Percentiles rank a stretch among this genome's conserved stretches.
phyloP scores from a whole-genome alignment of 2,329 filamentous ascomycete species.

The Alternaria solani region DNA sequence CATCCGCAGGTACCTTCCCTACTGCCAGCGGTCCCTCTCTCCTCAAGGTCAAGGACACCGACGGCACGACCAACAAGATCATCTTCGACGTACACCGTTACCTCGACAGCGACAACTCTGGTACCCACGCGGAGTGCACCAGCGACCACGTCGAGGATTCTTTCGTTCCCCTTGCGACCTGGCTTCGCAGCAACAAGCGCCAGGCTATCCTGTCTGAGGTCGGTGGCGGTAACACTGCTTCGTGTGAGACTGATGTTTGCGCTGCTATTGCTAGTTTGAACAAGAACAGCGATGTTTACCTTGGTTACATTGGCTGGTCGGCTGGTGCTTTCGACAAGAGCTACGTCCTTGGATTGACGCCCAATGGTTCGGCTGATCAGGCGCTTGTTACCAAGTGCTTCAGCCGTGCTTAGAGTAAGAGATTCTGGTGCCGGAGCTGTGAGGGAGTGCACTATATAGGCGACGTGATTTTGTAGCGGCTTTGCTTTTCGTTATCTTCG shows the following conservation, averaged over 20 bases:
- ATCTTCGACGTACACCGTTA: constrained; percentile 56
- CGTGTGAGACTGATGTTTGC: constrained; percentile 48
- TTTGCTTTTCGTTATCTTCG: background rate
- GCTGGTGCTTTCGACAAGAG: constrained; percentile 39
- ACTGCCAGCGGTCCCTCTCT: constrained; percentile 56
- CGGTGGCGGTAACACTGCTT: constrained; percentile 51
- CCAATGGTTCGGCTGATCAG: constrained; percentile 5
- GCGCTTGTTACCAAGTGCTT: constrained; percentile 2
- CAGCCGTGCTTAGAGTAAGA: background rate
- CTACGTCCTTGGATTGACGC: constrained; percentile 39
- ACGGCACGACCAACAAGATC: constrained; percentile 65
- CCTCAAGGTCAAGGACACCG: constrained; percentile 64
- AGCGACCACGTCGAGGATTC: constrained; percentile 43
- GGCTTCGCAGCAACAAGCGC: constrained; percentile 48
- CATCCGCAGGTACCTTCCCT: constrained; percentile 42
- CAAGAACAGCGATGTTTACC: constrained; percentile 43
- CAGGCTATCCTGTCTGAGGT: constrained; percentile 53
- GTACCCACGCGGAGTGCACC: constrained; percentile 41
- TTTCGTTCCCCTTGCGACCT: constrained; percentile 49
- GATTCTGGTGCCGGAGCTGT: accelerated
- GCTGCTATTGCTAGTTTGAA: constrained; percentile 42
- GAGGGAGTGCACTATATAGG: background rate
- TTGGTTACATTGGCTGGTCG: constrained; percentile 42
- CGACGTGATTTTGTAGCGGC: background rate
- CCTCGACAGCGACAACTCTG: constrained; percentile 52